phyloP scores from a whole-genome alignment of 495 filamentous ascomycete species.

The Penicillium crystallinum region DNA sequence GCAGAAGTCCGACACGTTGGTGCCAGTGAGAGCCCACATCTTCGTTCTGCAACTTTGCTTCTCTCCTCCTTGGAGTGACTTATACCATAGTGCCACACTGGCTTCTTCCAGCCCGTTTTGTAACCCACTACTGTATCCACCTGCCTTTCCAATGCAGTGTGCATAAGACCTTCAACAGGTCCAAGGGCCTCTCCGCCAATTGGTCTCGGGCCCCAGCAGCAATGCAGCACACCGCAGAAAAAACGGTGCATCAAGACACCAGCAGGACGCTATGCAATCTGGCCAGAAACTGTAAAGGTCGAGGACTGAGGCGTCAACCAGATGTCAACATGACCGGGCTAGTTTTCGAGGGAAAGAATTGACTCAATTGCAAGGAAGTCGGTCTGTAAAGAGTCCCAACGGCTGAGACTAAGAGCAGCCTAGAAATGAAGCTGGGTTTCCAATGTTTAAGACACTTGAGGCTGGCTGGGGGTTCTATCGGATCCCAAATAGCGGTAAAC shows the following conservation, averaged over 20 bases:
- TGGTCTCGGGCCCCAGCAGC: background rate
- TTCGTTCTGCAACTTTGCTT: background rate
- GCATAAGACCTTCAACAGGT: slow-evolving; percentile 3
- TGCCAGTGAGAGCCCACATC: slow-evolving; percentile 15
- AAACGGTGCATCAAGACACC: slow-evolving; percentile 7
- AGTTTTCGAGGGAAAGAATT: background rate
- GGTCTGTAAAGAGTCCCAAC: slow-evolving; percentile 9
- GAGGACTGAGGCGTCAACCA: background rate
- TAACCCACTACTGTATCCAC: slow-evolving; percentile 17
- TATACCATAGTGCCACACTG: slow-evolving; percentile 10
- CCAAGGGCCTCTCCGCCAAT: slow-evolving; percentile 6
- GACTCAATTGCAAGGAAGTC: slow-evolving; percentile 1
- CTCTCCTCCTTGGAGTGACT: slow-evolving; percentile 1
- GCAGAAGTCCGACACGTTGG: slow-evolving; percentile 26
- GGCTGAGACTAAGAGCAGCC: slow-evolving; percentile 8
- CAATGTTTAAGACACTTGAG: slow-evolving; percentile 24
- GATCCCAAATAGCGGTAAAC: slow-evolving; percentile 22
- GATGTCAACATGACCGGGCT: background rate
- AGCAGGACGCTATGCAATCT: slow-evolving; percentile 3
- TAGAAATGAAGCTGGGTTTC: slow-evolving; percentile 10
- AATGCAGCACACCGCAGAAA: slow-evolving; percentile 9
- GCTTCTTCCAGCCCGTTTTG: slow-evolving; percentile 13
- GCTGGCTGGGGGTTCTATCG: background rate
- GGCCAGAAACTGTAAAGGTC: background rate
- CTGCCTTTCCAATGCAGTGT: slow-evolving; percentile 4